These are phyloP conservation scores for Gigaspora rosea DNA, from an alignment of 192 early-diverging fungal species.

Conservation along the genomic window DNA sequence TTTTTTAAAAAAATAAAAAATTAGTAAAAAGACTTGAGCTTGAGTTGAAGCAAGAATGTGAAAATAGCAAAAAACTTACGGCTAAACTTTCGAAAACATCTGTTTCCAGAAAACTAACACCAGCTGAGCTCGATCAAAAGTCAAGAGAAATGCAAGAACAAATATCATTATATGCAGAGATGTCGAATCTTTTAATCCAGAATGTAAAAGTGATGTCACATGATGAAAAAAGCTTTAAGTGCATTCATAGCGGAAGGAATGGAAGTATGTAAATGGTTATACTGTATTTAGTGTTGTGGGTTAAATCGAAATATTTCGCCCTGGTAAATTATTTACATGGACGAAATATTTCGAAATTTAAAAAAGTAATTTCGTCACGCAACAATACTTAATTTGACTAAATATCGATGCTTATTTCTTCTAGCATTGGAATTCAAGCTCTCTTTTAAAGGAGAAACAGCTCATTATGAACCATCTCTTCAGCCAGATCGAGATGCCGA, in stretches of 20 bases:
- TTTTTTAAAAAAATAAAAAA: neutral
- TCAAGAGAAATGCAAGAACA: neutral
- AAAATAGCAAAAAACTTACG: neutral
- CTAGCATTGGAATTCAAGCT: neutral
- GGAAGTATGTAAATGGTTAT: neutral
- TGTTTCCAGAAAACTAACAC: neutral
- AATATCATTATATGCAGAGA: neutral
- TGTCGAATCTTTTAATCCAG: neutral
- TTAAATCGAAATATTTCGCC: too few relatives aligned
- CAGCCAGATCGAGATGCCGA: neutral
- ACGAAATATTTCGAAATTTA: too few relatives aligned
- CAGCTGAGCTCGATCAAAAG: neutral
- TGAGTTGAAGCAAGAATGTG: neutral
- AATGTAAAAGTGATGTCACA: neutral
- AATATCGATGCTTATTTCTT: too few relatives aligned
- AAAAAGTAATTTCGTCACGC: too few relatives aligned
- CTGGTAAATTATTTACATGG: too few relatives aligned
- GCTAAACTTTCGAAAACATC: neutral
- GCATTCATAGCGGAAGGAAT: neutral
- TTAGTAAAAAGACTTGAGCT: constrained; percentile 3
- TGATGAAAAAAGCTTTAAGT: neutral
- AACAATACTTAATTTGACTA: too few relatives aligned
- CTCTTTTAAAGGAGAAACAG: neutral
- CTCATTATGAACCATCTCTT: neutral
- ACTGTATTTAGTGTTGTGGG: too few relatives aligned